Evolutionary conservation across 129 eudicot genomes (phyloP).

Genomic region (Silybum marianum): DNA sequence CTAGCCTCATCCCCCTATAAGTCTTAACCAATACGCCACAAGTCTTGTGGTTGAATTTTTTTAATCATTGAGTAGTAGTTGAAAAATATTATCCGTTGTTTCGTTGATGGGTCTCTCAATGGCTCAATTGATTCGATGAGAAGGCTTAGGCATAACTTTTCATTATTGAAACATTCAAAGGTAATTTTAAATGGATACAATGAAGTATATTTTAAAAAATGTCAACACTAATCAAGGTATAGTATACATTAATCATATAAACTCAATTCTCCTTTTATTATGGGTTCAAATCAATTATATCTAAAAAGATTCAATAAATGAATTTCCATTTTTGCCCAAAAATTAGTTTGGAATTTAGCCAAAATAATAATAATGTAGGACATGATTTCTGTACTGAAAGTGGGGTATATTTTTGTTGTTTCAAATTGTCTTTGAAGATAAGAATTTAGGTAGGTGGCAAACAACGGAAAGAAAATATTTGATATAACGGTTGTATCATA

Average conservation of each 20-base stretch:
- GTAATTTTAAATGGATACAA: no score
- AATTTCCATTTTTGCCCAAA: neutral
- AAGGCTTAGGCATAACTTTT: no score
- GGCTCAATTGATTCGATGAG: neutral
- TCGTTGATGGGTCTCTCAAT: neutral
- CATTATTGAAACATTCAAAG: neutral
- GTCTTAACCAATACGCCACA: no score
- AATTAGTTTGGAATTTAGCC: slow-evolving; percentile 1
- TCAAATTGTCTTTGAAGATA: neutral
- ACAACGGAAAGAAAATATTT: neutral
- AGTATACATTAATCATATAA: no score
- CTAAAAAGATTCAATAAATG: neutral
- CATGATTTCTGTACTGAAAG: neutral
- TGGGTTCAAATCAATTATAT: neutral
- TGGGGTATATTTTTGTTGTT: neutral
- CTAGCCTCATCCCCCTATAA: no score
- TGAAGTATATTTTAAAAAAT: no score
- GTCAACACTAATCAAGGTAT: no score
- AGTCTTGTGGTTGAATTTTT: no score
- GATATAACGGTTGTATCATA: neutral
- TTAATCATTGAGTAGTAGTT: no score
- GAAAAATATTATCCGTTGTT: neutral
- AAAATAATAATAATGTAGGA: neutral
- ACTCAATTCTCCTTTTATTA: neutral
- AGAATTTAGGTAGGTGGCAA: neutral